phyloP scores from a whole-genome alignment of 2,329 filamentous ascomycete genomes.

The Emmonsiellopsis sp. region DNA sequence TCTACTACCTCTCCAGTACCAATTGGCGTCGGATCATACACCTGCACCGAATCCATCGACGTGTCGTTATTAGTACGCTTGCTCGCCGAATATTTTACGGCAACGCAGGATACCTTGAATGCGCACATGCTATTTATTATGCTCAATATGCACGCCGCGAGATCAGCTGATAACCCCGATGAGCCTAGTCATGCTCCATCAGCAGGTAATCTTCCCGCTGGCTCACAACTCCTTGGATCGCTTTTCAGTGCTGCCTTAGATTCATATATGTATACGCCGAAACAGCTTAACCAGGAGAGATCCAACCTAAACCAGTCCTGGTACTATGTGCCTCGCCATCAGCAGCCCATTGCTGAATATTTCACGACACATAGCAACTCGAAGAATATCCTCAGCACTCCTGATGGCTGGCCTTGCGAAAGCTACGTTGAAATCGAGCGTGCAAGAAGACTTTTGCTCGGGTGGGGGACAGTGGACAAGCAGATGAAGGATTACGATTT shows the following conservation, averaged over 20 bases:
- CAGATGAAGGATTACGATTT: conserved; percentile 49
- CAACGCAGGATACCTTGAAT: conserved; percentile 45
- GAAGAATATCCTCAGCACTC: conserved; percentile 35
- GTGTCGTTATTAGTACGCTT: conserved; percentile 42
- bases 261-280: conserved; percentile 46
- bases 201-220: conserved; percentile 35
- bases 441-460: conserved; percentile 45
- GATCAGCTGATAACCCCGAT: conserved; percentile 32
- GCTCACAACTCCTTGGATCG: conserved; percentile 36
- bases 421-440: conserved; percentile 46
- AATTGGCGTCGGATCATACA: conserved; percentile 42
- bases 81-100: conserved; percentile 43
- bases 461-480: conserved; percentile 48
- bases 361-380: conserved; percentile 34
- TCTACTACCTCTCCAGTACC: conserved; percentile 20
- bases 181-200: conserved; percentile 32
- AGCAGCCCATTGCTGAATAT: conserved; percentile 43
- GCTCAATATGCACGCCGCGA: conserved; percentile 52
- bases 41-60: conserved; percentile 47
- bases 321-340: conserved; percentile 36
- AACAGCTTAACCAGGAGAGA: conserved; percentile 41
- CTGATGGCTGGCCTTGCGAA: conserved; percentile 56
- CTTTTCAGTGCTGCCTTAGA: conserved; percentile 41
- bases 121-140: conserved; percentile 45
- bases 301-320: conserved; percentile 49